Evolutionary conservation across 1,284 basidiomycete genomes (phyloP), one percentile per base, ranked within the genome.

Genomic region (Lentinula novae-zelandiae): DNA sequence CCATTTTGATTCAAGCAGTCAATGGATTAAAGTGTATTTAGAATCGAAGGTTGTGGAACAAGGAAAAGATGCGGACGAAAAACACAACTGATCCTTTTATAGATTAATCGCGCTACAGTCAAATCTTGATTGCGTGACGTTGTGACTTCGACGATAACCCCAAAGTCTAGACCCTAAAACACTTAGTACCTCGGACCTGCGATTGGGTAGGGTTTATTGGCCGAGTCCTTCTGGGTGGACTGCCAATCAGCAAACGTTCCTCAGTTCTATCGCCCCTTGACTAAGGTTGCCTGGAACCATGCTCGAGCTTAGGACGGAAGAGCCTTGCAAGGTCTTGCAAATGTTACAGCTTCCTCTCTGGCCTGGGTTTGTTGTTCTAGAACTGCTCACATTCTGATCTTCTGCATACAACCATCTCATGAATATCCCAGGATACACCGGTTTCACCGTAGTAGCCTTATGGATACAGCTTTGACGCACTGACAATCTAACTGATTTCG

Each of bases 91-190:
- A 42, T 50, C 58, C 52, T 46, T 60, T 56, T 60, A 60, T 60
- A 60, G 53, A 60, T 60, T 60, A 53, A 54, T 55, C 59, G 53
- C 34, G 44, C 44, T 46, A 2, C 40, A 10, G 44, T 38, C 15
- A 48, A 60, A 20, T 60, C 51, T 12, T 38, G 34, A 34, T 53
- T 53, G 49, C 49, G 49, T 50, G 31, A 50, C 34, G 31, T 13
- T 38, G 27, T 48, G 44, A 34, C 48, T 34, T 31, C 17, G 22
- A 54, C 33, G 9, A 6, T 17, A 33, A 10, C 51, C 31, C 49
- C 31, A 51, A 51, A 51, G 51, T 53, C 51, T 53, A 38, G 51
- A 53, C 49, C 20, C 20, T 22, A 46, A 27, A 27, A 27, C 27
- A 20, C n/a, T 8, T n/a, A 9, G 44, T 46, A 46, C 44, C 17